Evolutionary conservation across 805 yeast genomes (phyloP).

Genomic region (Cyberlindnera suaveolens): DNA sequence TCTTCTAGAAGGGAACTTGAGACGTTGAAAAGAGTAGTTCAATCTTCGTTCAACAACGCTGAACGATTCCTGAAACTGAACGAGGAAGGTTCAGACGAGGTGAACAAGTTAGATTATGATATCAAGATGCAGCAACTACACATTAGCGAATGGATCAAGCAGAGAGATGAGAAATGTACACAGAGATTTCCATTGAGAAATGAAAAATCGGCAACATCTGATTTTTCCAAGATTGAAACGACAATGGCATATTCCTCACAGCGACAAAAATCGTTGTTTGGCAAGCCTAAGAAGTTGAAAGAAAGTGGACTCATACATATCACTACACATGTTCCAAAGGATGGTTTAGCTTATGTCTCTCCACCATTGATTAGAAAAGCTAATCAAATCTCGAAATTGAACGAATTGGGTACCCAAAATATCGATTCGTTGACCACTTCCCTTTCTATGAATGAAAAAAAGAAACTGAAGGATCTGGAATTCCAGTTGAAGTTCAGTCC

Average conservation of each 20-base stretch:
- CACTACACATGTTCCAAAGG: constrained; percentile 26
- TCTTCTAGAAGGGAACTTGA: constrained; percentile 10
- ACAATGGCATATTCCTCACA: constrained; percentile 5
- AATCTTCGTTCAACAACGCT: constrained; percentile 14
- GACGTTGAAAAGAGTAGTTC: constrained; percentile 8
- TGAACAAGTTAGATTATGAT: constrained; percentile 11
- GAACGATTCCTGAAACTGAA: constrained; percentile 12
- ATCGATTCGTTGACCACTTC: constrained; percentile 24
- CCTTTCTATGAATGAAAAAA: constrained; percentile 25
- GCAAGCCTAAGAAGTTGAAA: not conserved
- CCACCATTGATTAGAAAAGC: constrained; percentile 32
- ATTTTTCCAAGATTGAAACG: constrained; percentile 15
- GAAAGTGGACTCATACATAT: constrained; percentile 27
- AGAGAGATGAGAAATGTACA: not conserved
- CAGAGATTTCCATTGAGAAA: constrained; percentile 21
- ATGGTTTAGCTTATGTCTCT: constrained; percentile 31
- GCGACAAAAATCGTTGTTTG: constrained; percentile 1
- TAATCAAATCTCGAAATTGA: constrained; percentile 28
- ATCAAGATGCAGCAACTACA: constrained; percentile 15
- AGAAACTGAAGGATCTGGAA: constrained; percentile 21
- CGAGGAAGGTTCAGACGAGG: constrained; percentile 17
- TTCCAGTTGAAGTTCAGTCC: constrained; percentile 27
- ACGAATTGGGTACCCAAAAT: constrained; percentile 29
- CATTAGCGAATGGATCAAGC: not conserved
- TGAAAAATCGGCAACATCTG: constrained; percentile 10